phyloP scores from a whole-genome alignment of 2,329 filamentous ascomycete genomes.

The Fusarium bactridioides region DNA sequence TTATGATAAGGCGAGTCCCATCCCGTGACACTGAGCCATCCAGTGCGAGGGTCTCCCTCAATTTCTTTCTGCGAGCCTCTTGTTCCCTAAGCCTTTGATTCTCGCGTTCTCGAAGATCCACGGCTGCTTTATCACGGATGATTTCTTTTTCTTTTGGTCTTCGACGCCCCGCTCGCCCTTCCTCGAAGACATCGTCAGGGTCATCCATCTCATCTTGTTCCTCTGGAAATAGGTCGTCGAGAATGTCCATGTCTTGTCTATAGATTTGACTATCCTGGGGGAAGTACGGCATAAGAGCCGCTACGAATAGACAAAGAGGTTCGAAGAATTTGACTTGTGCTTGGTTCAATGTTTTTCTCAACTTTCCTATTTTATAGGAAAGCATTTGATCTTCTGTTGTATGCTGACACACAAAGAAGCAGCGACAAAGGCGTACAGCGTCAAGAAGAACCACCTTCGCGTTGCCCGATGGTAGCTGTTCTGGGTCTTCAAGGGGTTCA shows the following conservation, averaged over 20 bases:
- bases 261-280: constrained; percentile 47
- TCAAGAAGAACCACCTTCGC: constrained; percentile 41
- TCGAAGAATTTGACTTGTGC: constrained; percentile 23
- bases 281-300: constrained; percentile 37
- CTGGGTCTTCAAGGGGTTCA: constrained; percentile 16
- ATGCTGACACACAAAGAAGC: constrained; percentile 40
- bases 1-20: constrained; percentile 67
- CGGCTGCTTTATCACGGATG: constrained; percentile 49
- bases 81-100: constrained; percentile 62
- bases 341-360: constrained; percentile 24
- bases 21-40: constrained; percentile 54
- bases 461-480: constrained; percentile 10
- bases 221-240: constrained; percentile 29
- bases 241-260: constrained; percentile 25
- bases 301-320: constrained; percentile 42
- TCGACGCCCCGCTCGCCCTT: constrained; percentile 30
- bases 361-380: constrained; percentile 19
- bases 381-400: constrained; percentile 33
- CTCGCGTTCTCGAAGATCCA: constrained; percentile 64
- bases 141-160: constrained; percentile 48
- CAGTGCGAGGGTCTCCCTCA: constrained; percentile 56
- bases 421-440: constrained; percentile 43
- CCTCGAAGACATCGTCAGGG: constrained; percentile 22
- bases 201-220: constrained; percentile 4
- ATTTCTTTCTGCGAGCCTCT: constrained; percentile 58